Base-by-base conservation (phyloP, 2,329 filamentous ascomycete genomes). In the Penicillium sp. region DNA sequence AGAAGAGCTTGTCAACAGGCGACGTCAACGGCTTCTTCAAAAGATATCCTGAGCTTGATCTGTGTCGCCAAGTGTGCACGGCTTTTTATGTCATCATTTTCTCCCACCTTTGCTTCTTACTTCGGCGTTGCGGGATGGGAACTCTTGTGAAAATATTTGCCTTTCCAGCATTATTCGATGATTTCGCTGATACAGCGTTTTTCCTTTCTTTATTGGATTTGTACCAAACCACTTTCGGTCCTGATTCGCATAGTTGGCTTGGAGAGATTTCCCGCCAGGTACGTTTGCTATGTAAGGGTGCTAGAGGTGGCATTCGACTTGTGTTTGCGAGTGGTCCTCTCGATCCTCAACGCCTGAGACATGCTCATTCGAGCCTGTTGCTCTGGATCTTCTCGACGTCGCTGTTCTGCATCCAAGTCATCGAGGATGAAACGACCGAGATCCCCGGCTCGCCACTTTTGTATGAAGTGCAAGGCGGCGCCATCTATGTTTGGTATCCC, bases 1-100 rank as follows among this genome's bases (percentile, higher is more conserved):
- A 70, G 82, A 90, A 64, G 93, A 97, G 70, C 73, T 98, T 58
- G 79, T 98, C 46, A 90, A 96, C 57, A 79, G 91, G 70, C 81
- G 90, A 70, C 83, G 88, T 66, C 80, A 84, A 69, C 88, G 85
- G 67, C 73, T 98, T 52, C 72, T 98, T 57, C 89, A 96, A 60
- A 91, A 93, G 72, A 77, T 94, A 47, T 74, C 72, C 44, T 76
- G 64, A 68, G 38, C 9, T 18, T 32, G 27, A 29, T 7, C 33
- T 12, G n/a, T 11, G 40, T n/a, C 40, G 36, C 45, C 27, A 18
- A n/a, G 11, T 36, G 39, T 46, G 9, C 34, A 32, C 32, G 25
- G 26, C 47, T 48, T 50, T 39, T 35, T 18, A 41, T 32, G 29
- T 52, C 45, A 26, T 50, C 50, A 51, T 53, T 37, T 51, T 39